A percentile compares a stretch with the other conserved stretches of the same genome.
phyloP scores from a whole-genome alignment of 257 asterid species.

The Coffea eugenioides region DNA sequence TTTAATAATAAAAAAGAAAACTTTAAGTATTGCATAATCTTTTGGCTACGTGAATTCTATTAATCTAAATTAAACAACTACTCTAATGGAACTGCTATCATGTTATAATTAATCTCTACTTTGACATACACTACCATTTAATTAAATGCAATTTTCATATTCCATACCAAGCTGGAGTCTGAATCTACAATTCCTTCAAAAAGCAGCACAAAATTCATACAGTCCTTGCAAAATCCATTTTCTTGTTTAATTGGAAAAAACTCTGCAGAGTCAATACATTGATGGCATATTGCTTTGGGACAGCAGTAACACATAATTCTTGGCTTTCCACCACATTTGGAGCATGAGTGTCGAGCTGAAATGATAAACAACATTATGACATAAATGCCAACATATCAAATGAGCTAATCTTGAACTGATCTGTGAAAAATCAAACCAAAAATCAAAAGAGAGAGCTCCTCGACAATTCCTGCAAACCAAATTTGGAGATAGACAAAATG shows the following conservation, averaged over 20 bases:
- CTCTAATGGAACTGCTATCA: background rate
- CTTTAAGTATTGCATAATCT: background rate
- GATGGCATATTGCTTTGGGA: slow-evolving; percentile 48
- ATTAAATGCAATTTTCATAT: background rate
- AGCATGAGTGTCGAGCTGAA: slow-evolving; percentile 78
- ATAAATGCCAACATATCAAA: background rate
- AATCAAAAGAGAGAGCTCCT: background rate
- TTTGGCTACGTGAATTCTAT: background rate
- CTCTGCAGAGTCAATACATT: slow-evolving; percentile 34
- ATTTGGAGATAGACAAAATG: too few species aligned
- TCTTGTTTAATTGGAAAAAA: slow-evolving; percentile 47
- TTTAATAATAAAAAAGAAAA: too few species aligned
- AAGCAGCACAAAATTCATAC: slow-evolving; percentile 50
- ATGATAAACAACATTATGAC: slow-evolving; percentile 7
- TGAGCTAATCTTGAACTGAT: background rate
- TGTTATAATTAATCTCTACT: background rate
- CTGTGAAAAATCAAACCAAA: background rate
- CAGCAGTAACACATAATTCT: slow-evolving; percentile 60
- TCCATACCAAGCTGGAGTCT: slow-evolving; percentile 63
- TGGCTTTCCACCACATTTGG: slow-evolving; percentile 34
- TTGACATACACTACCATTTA: background rate
- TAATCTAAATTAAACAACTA: too few species aligned
- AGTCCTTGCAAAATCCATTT: slow-evolving; percentile 59
- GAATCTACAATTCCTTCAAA: slow-evolving; percentile 45
- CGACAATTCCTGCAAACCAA: too few species aligned